A percentile compares a stretch with the other conserved stretches of the same genome.
Evolutionary conservation across 345 rosid genomes (phyloP).

Genomic region (Lepidium sativum): DNA sequence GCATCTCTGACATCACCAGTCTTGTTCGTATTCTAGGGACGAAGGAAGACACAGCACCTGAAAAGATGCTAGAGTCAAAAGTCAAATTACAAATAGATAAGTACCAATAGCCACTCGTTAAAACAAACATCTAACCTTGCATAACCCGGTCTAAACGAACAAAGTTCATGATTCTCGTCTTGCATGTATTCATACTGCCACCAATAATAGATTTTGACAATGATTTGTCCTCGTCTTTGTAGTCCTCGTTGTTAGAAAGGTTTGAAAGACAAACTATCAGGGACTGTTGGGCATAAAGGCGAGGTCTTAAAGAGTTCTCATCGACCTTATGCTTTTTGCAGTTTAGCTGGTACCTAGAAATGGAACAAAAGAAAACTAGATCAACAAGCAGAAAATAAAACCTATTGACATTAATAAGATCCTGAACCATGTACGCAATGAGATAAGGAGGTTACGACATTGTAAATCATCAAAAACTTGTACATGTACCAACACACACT

Average conservation of each 20-base stretch:
- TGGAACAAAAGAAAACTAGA: constrained; percentile 15
- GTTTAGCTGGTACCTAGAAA: constrained; percentile 62
- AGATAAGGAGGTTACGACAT: not conserved
- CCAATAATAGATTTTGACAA: constrained; percentile 71
- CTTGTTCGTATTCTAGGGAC: constrained; percentile 39
- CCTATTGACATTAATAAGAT: not conserved
- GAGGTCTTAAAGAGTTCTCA: constrained; percentile 38
- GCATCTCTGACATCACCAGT: constrained; percentile 74
- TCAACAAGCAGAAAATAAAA: not conserved
- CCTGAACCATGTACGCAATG: not conserved
- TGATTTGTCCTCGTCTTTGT: constrained; percentile 45
- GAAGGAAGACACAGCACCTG: constrained; percentile 25
- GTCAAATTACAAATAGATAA: not conserved
- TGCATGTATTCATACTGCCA: constrained; percentile 73
- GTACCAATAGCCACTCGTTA: constrained; percentile 2
- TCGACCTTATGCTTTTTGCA: constrained; percentile 62
- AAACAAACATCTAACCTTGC: constrained; percentile 50
- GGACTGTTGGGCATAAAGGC: constrained; percentile 30
- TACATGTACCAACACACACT: not conserved
- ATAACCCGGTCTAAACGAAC: constrained; percentile 41
- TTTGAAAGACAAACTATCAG: constrained; percentile 33
- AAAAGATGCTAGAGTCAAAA: constrained; percentile 11
- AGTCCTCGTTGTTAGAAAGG: constrained; percentile 46
- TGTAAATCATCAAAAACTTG: not conserved
- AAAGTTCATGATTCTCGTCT: constrained; percentile 62